These are phyloP conservation scores for Sporothrix mexicana DNA, from an alignment of 2,329 filamentous ascomycete genomes.

Conservation along the genomic window DNA sequence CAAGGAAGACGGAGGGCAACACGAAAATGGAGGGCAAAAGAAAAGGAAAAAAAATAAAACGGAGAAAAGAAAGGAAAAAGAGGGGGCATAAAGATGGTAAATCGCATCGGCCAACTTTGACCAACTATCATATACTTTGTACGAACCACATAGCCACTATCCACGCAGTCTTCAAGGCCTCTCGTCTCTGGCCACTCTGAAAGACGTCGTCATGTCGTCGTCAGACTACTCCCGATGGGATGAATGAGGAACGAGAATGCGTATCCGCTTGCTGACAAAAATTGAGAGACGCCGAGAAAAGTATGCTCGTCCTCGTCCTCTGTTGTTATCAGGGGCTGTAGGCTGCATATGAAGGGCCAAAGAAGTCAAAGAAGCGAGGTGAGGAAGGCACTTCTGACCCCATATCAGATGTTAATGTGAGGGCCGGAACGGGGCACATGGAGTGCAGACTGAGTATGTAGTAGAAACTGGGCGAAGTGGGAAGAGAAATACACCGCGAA, in stretches of 20 bases:
- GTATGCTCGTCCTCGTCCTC: background rate
- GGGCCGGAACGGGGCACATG: background rate
- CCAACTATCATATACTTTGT: background rate
- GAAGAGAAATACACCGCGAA: background rate
- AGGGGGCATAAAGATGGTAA: background rate
- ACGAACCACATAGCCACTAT: slow-evolving; percentile 5
- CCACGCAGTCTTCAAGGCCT: background rate
- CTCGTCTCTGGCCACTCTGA: slow-evolving; percentile 1
- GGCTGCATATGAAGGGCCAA: background rate
- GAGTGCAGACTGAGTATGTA: too few relatives aligned
- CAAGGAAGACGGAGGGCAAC: too few relatives aligned
- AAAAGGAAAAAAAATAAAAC: background rate
- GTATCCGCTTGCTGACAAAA: background rate
- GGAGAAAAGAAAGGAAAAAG: background rate
- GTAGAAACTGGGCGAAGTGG: background rate
- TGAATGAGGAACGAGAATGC: background rate
- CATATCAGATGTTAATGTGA: background rate
- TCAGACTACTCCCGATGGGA: background rate
- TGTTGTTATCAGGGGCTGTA: background rate
- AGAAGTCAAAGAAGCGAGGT: background rate
- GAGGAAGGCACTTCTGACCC: background rate
- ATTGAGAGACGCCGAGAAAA: background rate
- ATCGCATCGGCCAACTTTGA: slow-evolving; percentile 8
- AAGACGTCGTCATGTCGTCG: slow-evolving; percentile 6
- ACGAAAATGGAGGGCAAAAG: too few relatives aligned